phyloP scores from a whole-genome alignment of 805 yeast genomes.

The Pichia deserticola region DNA sequence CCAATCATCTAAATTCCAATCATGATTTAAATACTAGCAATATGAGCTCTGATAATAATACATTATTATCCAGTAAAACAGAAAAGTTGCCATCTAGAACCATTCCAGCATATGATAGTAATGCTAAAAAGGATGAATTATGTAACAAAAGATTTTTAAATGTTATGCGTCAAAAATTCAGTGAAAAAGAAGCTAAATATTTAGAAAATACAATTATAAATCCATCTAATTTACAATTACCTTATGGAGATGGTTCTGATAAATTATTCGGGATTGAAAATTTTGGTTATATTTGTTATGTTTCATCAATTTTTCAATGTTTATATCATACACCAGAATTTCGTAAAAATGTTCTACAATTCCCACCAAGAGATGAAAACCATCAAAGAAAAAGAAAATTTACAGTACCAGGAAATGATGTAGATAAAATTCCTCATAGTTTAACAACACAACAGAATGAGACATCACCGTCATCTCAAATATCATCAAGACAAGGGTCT shows the following conservation, averaged over 20 bases:
- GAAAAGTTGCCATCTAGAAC: too few species aligned
- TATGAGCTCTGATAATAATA: too few species aligned
- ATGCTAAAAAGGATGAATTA: neutral
- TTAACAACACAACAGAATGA: neutral
- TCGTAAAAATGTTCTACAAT: constrained; percentile 45
- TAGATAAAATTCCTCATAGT: neutral
- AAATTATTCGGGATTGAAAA: constrained; percentile 78
- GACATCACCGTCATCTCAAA: neutral
- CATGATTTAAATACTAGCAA: too few species aligned
- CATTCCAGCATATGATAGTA: too few species aligned
- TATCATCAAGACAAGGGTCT: neutral
- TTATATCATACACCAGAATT: constrained; percentile 68
- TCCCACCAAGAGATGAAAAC: constrained; percentile 34
- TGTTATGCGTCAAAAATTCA: constrained; percentile 1
- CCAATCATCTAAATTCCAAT: too few species aligned
- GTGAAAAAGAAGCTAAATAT: constrained; percentile 17
- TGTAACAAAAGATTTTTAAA: neutral
- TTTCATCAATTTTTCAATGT: constrained; percentile 88
- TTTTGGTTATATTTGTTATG: constrained; percentile 89
- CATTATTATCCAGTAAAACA: too few species aligned
- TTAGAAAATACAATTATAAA: constrained; percentile 19
- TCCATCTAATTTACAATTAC: constrained; percentile 24
- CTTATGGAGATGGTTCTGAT: constrained; percentile 60
- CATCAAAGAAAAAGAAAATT: constrained; percentile 32
- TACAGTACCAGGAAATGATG: neutral